Conservation (phyloP, 1,284 basidiomycete species). For the Phellinidium pouzarii region DNA sequence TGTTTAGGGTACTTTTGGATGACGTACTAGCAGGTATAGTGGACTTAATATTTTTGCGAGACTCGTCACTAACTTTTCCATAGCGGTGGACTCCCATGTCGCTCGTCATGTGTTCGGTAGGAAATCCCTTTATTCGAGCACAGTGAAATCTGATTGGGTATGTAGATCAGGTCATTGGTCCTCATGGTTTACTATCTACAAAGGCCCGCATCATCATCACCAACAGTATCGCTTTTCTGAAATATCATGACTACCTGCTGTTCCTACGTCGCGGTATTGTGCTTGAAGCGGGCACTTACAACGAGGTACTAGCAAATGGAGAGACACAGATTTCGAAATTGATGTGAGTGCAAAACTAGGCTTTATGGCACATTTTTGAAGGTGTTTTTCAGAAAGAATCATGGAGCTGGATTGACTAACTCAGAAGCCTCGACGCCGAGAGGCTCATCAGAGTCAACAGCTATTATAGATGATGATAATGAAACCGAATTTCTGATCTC, state of each 20-base stretch:
- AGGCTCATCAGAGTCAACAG: constrained; percentile 32
- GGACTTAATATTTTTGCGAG: constrained; percentile 7
- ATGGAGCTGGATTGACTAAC: constrained; percentile 36
- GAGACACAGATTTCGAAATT: constrained; percentile 74
- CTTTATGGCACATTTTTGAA: not conserved
- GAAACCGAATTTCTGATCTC: constrained; percentile 22
- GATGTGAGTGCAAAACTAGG: constrained; percentile 47
- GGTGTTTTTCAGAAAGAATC: constrained; percentile 30
- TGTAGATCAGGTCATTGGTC: constrained; percentile 84
- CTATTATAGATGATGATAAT: constrained; percentile 37
- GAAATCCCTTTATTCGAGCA: constrained; percentile 16
- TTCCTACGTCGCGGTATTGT: constrained; percentile 84
- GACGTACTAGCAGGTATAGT: constrained; percentile 47
- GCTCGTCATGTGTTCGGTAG: constrained; percentile 57
- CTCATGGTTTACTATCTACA: constrained; percentile 74
- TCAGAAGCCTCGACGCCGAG: constrained; percentile 53
- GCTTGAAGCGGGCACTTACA: constrained; percentile 71
- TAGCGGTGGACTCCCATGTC: constrained; percentile 66
- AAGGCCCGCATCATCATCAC: constrained; percentile 89
- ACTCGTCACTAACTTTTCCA: not conserved
- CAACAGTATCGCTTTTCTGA: constrained; percentile 82
- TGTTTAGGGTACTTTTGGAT: constrained; percentile 37
- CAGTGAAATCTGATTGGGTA: constrained; percentile 18
- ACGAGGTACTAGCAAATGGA: constrained; percentile 53
- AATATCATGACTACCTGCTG: constrained; percentile 73